Conservation (phyloP, 192 early-diverging fungal genomes). For the Umbelopsis sp. region DNA sequence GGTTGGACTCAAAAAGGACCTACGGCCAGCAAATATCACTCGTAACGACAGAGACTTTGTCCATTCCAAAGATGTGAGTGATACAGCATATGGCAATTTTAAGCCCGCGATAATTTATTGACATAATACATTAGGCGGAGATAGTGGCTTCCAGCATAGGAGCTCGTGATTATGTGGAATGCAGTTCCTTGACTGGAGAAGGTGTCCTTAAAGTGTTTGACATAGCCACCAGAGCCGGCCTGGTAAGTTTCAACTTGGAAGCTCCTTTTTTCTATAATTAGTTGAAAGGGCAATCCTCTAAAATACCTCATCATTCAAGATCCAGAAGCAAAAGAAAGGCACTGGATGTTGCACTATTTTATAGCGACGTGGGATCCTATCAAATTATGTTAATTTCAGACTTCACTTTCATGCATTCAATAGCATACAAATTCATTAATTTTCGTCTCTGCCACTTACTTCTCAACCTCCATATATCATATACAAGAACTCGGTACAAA, state of each 20-base stretch:
- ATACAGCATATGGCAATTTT: not conserved
- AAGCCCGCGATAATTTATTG: not conserved
- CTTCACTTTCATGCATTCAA: not conserved
- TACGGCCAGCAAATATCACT: slow-evolving; percentile 73
- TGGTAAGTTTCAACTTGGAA: slow-evolving; percentile 34
- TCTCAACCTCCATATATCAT: not conserved
- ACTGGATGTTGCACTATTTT: slow-evolving; percentile 22
- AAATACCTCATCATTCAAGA: not conserved
- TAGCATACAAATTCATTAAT: not conserved
- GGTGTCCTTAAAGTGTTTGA: slow-evolving; percentile 86
- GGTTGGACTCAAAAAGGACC: slow-evolving; percentile 85
- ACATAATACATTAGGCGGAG: slow-evolving; percentile 50
- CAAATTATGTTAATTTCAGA: not conserved
- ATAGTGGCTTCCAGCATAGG: slow-evolving; percentile 77
- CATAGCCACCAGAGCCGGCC: slow-evolving; percentile 75
- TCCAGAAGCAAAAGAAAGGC: slow-evolving; percentile 16
- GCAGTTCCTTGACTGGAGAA: slow-evolving; percentile 73
- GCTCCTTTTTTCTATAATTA: not conserved
- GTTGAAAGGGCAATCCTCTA: not conserved
- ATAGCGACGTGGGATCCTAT: not conserved
- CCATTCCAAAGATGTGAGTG: slow-evolving; percentile 61
- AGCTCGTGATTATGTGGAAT: slow-evolving; percentile 85
- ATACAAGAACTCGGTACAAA: not conserved
- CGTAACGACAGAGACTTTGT: slow-evolving; percentile 70
- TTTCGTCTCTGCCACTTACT: not conserved